A percentile compares a stretch with the other conserved stretches of the same genome.
These are phyloP conservation scores for Solanum piurae DNA, from an alignment of 257 asterid genomes.

Conservation along the genomic window DNA sequence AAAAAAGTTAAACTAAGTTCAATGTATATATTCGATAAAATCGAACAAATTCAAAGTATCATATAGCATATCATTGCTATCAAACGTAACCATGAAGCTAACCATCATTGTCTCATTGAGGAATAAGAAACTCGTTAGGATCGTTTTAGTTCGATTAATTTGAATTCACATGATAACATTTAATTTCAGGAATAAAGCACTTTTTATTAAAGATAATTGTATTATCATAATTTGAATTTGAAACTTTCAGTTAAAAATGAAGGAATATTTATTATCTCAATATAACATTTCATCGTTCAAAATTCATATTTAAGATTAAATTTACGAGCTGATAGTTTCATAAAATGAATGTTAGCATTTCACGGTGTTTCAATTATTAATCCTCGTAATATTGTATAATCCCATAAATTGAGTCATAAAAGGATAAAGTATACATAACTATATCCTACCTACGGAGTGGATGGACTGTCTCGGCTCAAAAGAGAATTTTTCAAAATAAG, in stretches of 20 bases:
- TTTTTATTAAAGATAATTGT: neutral
- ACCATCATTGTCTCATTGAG: neutral
- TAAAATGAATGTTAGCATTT: neutral
- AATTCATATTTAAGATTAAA: neutral
- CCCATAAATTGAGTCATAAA: neutral
- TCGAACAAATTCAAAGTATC: neutral
- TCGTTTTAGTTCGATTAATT: neutral
- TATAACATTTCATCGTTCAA: neutral
- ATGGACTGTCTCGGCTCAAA: neutral
- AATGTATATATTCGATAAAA: neutral
- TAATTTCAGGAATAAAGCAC: neutral
- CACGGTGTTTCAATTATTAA: neutral
- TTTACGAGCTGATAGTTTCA: neutral
- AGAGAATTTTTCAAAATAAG: neutral
- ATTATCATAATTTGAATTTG: neutral
- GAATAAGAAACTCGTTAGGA: neutral
- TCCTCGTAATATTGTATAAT: neutral
- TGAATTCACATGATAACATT: neutral
- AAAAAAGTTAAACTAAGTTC: neutral
- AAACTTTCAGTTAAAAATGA: neutral
- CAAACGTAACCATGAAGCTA: neutral
- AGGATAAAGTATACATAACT: neutral
- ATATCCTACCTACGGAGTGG: neutral
- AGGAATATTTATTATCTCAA: neutral
- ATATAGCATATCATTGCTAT: neutral